Base-by-base conservation (phyloP, 2,329 filamentous ascomycete genomes). In the Thermoascus crustaceus region DNA sequence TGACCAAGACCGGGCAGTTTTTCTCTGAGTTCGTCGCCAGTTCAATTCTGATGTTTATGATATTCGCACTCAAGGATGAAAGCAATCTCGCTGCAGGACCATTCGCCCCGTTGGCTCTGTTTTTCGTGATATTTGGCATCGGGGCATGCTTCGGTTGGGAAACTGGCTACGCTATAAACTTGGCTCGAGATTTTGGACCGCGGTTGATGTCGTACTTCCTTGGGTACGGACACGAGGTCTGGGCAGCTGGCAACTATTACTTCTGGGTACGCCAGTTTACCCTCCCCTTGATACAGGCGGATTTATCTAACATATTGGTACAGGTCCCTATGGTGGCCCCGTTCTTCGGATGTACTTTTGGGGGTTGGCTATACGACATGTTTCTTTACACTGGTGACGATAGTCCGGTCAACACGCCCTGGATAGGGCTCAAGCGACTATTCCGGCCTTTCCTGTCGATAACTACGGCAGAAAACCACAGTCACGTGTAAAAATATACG, bases 71-170 rank as follows among this genome's bases (percentile, higher is more conserved):
- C 32, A 77, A 80, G 37, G 61, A 66, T 29, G 52, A 63, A 14
- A 43, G 45, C 2, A 65, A 65, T 32, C 41, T 61, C 4, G 76
- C 75, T 3, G 75, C 76, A 2, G 75, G 75, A 0, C 64, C 68
- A 1, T 46, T 77, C 16, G 67, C 74, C 38, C 78, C 80, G 0
- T 60, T 85, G 2, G 73, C 66, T 5, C 59, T 85, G 4, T 82
- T 84, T 60, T 84, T 85, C 58, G 64, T 85, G 31, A 77, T 85
- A 42, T 85, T 85, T 50, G 81, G 80, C 5, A 76, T 85, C 14
- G 80, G 80, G 11, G 76, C 78, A 20, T 81, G 78, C 52, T 85
- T 83, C 48, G 82, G 82, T 5, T 85, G 78, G 78, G 75, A 85
- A 55, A 86, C 81, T 1, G 80, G 82, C 23, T 86, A 82, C 58